phyloP scores from a whole-genome alignment of 2,329 filamentous ascomycete species.

The Fusarium abutilonis region DNA sequence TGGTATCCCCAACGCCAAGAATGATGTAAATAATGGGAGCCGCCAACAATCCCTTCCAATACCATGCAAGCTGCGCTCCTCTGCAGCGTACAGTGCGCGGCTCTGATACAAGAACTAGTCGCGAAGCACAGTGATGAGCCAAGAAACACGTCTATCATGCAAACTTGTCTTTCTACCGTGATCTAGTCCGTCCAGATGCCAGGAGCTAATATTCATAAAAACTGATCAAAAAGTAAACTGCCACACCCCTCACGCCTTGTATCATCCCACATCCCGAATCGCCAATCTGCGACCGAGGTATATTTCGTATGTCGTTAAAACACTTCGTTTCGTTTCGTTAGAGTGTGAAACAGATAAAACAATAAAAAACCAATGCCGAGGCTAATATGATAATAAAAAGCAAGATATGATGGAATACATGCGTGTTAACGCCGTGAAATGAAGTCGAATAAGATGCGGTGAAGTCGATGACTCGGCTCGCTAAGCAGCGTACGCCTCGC shows the following conservation, averaged over 20 bases:
- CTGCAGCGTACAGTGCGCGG: slow-evolving; percentile 40
- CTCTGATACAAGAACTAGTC: slow-evolving; percentile 16
- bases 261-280: slow-evolving; percentile 44
- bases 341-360: slow-evolving; percentile 43
- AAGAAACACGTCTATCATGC: slow-evolving; percentile 37
- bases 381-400: slow-evolving; percentile 31
- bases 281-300: slow-evolving; percentile 39
- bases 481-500: slow-evolving; percentile 39
- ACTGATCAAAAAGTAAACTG: slow-evolving; percentile 27
- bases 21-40: slow-evolving; percentile 33
- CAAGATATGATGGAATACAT: slow-evolving; percentile 41
- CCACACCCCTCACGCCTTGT: slow-evolving; percentile 38
- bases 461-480: background rate
- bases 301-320: slow-evolving; percentile 50
- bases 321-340: slow-evolving; percentile 47
- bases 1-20: slow-evolving; percentile 43
- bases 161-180: slow-evolving; percentile 38
- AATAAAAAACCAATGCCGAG: slow-evolving; percentile 35
- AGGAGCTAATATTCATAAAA: slow-evolving; percentile 27
- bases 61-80: slow-evolving; percentile 39
- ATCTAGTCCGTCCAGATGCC: slow-evolving; percentile 35
- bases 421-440: slow-evolving; percentile 44
- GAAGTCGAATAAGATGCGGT: slow-evolving; percentile 20
- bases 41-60: slow-evolving; percentile 36
- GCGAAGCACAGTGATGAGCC: slow-evolving; percentile 23